Evolutionary conservation across 2,329 filamentous ascomycete genomes (phyloP).

Genomic region (Ophiostoma sp.): DNA sequence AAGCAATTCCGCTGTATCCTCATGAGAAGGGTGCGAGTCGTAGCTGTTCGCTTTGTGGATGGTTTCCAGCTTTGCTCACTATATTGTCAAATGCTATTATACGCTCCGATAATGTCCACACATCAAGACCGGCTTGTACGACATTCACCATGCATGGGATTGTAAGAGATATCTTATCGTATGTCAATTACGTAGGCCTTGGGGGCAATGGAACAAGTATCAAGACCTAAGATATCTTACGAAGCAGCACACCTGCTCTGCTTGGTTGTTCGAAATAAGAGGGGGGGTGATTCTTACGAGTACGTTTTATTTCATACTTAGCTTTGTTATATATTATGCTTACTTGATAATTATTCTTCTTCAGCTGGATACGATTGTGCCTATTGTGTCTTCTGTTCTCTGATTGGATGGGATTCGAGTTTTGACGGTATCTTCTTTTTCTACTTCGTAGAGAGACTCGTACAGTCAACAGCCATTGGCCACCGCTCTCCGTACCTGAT

Average conservation of each 20-base stretch:
- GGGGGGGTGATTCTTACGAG: too few relatives aligned
- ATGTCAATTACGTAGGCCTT: neutral
- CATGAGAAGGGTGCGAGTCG: too few relatives aligned
- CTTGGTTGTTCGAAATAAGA: too few relatives aligned
- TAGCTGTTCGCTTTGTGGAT: too few relatives aligned
- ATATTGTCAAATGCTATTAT: neutral
- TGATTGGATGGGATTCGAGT: slow-evolving; percentile 9
- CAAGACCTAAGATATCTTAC: too few relatives aligned
- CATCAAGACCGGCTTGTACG: neutral
- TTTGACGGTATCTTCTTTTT: neutral
- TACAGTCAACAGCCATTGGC: slow-evolving; percentile 2
- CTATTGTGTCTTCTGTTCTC: neutral
- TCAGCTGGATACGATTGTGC: neutral
- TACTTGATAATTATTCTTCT: neutral
- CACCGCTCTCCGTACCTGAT: neutral
- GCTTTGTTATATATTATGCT: too few relatives aligned
- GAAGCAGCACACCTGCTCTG: too few relatives aligned
- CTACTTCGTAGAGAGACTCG: neutral
- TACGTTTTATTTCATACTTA: too few relatives aligned
- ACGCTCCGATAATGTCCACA: neutral
- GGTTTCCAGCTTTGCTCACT: neutral
- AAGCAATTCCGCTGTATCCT: neutral
- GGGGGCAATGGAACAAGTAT: too few relatives aligned
- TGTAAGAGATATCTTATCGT: neutral
- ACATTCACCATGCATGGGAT: neutral